Base-by-base conservation (phyloP, 129 eudicot species). In the Centella asiatica region DNA sequence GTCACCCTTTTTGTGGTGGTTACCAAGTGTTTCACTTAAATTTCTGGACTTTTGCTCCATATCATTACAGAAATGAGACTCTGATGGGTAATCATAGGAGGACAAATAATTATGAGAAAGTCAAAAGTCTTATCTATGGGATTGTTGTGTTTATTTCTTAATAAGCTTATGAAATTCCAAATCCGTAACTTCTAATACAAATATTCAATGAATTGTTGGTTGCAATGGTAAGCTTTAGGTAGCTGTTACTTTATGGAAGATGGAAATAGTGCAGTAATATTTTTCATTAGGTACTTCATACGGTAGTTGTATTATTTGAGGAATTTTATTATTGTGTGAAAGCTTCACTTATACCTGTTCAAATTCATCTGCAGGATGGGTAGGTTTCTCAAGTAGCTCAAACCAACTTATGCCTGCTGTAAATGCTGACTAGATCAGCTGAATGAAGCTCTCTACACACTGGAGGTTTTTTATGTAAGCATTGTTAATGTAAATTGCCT, bases 321-420 rank as follows among this genome's bases (percentile, higher is more conserved):
- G 26, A 6, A 8, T 4, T 52, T 12, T 57, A 56, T 2, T 22
- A n/a, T 56, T 1, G 29, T 15, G 12, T 9, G 14, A 34, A 50
- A 17, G 45, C 23, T 48, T 73, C 3, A 36, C 45, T 34, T 15
- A 18, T 23, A 4, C 56, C 42, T 66, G 8, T 54, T 37, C 36
- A 54, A 64, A 13, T 67, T 70, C 28, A 57, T 69, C 49, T 90
- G 98, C 95, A 90, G 98, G 98, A 90, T 64, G 98, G 98, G 98
- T 90, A 82, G 66, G 97, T 80, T 72, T 63, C 69, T 28, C 59
- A 62, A 4, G 44, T 52, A 12, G 70, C 65, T 76, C 65, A 71
- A 64, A 44, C 47, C 85, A 95, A 90, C 15, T 64, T 44, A 11
- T 36, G 13, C 47, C 51, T 19, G 7, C 56, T 60, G 42, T 52